Percentiles rank a stretch among this genome's conserved stretches.
Conservation (phyloP, 2,329 filamentous ascomycete species). For the Lachnellula occidentalis region DNA sequence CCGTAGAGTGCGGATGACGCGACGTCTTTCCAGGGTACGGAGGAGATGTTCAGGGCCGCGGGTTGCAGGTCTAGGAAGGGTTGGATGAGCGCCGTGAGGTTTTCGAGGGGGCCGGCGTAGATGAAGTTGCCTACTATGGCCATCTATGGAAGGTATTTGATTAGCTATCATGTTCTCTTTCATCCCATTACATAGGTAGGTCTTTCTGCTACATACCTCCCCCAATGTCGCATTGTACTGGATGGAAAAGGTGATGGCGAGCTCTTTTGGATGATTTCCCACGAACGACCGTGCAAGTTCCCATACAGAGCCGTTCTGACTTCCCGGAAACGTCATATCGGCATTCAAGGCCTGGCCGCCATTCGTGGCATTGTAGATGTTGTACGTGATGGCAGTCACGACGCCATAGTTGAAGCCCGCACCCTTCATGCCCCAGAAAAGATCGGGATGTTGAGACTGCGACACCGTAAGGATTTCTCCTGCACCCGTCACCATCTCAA, state of each 20-base stretch:
- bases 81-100: background rate
- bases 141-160: background rate
- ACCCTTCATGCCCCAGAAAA: slow-evolving; percentile 32
- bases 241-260: background rate
- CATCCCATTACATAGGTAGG: background rate
- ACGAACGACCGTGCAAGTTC: background rate
- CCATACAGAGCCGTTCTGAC: background rate
- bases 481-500: slow-evolving; percentile 29
- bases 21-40: background rate
- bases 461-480: slow-evolving; percentile 23
- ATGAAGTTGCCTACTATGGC: background rate
- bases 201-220: background rate
- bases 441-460: slow-evolving; percentile 23
- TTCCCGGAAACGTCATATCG: background rate
- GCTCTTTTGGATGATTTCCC: background rate
- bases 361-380: background rate
- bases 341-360: background rate
- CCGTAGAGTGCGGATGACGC: background rate
- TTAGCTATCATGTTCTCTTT: background rate
- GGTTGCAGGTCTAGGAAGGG: background rate
- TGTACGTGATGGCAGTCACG: slow-evolving; percentile 25
- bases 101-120: background rate
- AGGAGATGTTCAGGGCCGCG: background rate
- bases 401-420: slow-evolving; percentile 20
- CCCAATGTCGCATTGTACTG: background rate